phyloP scores from a whole-genome alignment of 164 flowering plant genomes.

The Vitis rotundifolia region DNA sequence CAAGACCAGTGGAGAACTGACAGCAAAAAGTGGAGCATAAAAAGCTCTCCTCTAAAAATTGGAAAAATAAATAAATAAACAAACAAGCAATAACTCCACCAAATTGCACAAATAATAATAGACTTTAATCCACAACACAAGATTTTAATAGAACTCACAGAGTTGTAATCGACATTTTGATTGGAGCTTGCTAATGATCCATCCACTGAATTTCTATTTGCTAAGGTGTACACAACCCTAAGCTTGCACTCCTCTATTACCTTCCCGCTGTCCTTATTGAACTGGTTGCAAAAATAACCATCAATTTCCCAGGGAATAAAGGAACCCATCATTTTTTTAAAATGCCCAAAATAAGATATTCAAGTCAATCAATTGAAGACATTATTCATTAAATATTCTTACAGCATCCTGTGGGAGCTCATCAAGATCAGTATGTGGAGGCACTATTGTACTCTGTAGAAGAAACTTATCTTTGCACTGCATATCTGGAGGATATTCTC shows the following conservation, averaged over 20 bases:
- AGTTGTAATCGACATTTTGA: slow-evolving; percentile 30
- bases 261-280: slow-evolving; percentile 68
- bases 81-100: neutral
- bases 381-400: slow-evolving; percentile 24
- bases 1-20: neutral
- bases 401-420: slow-evolving; percentile 80
- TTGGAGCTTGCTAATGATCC: slow-evolving; percentile 27
- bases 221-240: slow-evolving; percentile 58
- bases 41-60: neutral
- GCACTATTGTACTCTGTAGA: slow-evolving; percentile 73
- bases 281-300: slow-evolving; percentile 39
- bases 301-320: neutral
- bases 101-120: neutral
- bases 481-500: slow-evolving; percentile 80
- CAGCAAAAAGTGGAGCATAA: neutral
- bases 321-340: neutral
- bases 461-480: slow-evolving; percentile 95
- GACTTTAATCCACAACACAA: neutral
- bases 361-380: neutral
- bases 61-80: neutral
- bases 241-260: slow-evolving; percentile 76
- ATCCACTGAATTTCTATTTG: slow-evolving; percentile 36
- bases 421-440: slow-evolving; percentile 68
- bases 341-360: neutral
- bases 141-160: slow-evolving; percentile 39